A percentile compares a stretch with the other conserved stretches of the same genome.
Conservation (phyloP, 345 rosid genomes). For the Microthlaspi erraticum region DNA sequence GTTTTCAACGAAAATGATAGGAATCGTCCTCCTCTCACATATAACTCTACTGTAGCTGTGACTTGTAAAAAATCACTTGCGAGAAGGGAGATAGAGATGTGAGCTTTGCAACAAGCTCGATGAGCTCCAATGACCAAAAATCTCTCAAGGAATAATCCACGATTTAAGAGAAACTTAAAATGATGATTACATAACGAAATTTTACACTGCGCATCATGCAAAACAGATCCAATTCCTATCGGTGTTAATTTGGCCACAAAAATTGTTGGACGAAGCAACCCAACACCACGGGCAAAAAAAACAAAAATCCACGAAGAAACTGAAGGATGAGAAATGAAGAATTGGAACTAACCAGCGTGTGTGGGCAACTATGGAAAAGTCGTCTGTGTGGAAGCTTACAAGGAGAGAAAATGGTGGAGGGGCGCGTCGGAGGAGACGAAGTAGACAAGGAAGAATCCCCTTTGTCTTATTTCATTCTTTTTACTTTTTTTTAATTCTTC, state of each 20-base stretch:
- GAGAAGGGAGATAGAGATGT: constrained; percentile 1
- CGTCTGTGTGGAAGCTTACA: constrained; percentile 38
- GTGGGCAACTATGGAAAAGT: constrained; percentile 4
- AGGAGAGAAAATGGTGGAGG: constrained; percentile 41
- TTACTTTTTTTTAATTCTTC: not conserved
- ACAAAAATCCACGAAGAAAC: not conserved
- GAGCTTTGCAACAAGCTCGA: constrained; percentile 7
- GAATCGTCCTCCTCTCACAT: not conserved
- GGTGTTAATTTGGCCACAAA: not conserved
- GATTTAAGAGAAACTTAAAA: not conserved
- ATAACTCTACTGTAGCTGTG: not conserved
- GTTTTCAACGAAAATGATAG: constrained; percentile 5
- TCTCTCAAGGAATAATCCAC: not conserved
- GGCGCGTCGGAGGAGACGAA: constrained; percentile 35
- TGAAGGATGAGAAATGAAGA: constrained; percentile 7
- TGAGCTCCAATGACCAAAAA: not conserved
- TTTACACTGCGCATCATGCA: not conserved
- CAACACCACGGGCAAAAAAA: constrained; percentile 5
- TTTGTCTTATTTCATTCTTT: constrained; percentile 15
- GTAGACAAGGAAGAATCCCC: constrained; percentile 37
- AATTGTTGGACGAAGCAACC: constrained; percentile 17
- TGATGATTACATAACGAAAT: not conserved
- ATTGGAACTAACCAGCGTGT: constrained; percentile 32
- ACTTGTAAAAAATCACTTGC: not conserved
- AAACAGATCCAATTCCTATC: constrained; percentile 32